phyloP scores from a whole-genome alignment of 176 grass and related monocot species.

The Lolium rigidum region DNA sequence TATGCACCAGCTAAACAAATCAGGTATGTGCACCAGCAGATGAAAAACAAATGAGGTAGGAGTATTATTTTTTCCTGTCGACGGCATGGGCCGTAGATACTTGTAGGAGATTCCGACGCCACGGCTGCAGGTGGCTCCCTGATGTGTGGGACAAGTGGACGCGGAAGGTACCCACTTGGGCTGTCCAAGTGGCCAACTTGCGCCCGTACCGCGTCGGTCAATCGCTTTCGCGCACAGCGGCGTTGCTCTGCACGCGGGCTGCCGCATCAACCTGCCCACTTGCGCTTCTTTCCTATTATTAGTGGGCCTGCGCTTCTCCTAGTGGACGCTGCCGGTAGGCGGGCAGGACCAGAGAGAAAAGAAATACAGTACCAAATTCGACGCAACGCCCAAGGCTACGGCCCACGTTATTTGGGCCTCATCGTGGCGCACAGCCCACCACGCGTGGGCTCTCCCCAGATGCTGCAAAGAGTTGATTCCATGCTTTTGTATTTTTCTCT shows the following conservation, averaged over 20 bases:
- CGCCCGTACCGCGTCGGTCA: not conserved
- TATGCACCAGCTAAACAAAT: no score
- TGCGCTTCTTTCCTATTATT: not conserved
- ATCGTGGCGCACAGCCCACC: not conserved
- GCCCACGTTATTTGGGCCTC: not conserved
- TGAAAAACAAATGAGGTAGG: no score
- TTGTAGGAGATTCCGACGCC: not conserved
- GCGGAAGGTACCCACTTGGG: not conserved
- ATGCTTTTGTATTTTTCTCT: not conserved
- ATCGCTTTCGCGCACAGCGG: slow-evolving; percentile 18
- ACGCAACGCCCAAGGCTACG: not conserved
- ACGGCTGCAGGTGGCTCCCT: not conserved
- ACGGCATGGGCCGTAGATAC: not conserved
- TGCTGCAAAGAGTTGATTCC: no score
- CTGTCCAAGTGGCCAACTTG: slow-evolving; percentile 20
- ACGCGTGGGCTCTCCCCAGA: not conserved
- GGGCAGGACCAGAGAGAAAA: not conserved
- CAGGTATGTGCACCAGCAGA: no score
- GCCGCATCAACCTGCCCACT: not conserved
- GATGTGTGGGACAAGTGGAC: not conserved
- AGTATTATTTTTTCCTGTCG: no score
- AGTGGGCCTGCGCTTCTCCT: not conserved
- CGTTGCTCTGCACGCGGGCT: not conserved
- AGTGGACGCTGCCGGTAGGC: not conserved
- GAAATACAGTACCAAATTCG: not conserved